Conservation (phyloP, 495 filamentous ascomycete genomes). For the Tuber indicum region DNA sequence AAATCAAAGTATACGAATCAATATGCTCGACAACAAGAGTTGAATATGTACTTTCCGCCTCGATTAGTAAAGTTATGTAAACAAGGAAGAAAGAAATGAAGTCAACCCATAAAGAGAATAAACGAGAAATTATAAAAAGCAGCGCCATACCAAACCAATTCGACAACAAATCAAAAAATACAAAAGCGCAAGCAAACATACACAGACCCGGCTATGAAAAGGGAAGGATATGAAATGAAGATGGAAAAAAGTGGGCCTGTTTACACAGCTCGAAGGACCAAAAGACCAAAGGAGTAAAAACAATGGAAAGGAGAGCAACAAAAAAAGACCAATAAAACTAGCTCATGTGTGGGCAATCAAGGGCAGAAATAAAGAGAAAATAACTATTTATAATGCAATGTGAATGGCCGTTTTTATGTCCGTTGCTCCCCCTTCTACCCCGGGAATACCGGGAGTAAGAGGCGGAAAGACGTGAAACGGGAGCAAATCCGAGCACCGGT, state of each 20-base stretch:
- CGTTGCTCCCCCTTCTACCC: not conserved
- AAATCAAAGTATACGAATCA: not conserved
- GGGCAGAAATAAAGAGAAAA: constrained; percentile 11
- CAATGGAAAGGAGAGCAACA: constrained; percentile 21
- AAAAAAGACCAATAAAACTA: constrained; percentile 16
- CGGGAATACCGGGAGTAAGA: not conserved
- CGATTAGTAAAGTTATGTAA: constrained; percentile 1
- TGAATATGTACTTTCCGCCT: constrained; percentile 2
- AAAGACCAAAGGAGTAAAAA: constrained; percentile 20
- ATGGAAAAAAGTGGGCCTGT: constrained; percentile 19
- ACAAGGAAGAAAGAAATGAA: not conserved
- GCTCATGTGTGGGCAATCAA: constrained; percentile 30
- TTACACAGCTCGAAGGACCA: constrained; percentile 12
- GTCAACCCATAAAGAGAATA: not conserved
- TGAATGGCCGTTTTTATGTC: constrained; percentile 18
- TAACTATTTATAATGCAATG: constrained; percentile 4
- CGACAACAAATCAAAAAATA: constrained; percentile 2
- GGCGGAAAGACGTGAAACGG: not conserved
- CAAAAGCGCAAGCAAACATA: constrained; percentile 18
- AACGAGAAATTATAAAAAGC: not conserved
- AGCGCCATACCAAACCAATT: not conserved
- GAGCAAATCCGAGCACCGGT: constrained; percentile 33
- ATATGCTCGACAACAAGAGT: not conserved
- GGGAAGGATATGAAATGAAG: constrained; percentile 20
- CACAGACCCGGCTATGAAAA: constrained; percentile 15